phyloP scores from a whole-genome alignment of 176 grass and related monocot species.

The Oryza australiensis region DNA sequence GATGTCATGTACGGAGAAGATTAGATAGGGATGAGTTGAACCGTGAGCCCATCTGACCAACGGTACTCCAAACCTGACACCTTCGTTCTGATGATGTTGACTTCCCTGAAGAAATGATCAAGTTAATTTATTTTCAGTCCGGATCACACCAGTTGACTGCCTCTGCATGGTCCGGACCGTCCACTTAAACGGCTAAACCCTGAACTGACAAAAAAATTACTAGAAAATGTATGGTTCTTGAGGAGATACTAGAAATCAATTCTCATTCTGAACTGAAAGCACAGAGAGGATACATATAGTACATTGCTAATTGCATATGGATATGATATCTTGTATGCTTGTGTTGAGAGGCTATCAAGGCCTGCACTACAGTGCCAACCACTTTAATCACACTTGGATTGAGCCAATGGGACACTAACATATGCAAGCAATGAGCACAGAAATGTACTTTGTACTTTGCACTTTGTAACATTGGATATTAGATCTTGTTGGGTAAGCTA shows the following conservation, averaged over 20 bases:
- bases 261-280: too few species aligned
- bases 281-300: not conserved
- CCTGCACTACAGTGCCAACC: not conserved
- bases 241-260: too few species aligned
- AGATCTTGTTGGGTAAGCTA: conserved; percentile 27
- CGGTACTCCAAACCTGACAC: conserved; percentile 7
- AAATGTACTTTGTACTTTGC: not conserved
- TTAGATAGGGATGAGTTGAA: not conserved
- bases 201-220: too few species aligned
- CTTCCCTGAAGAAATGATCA: not conserved
- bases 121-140: not conserved
- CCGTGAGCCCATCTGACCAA: conserved; percentile 7
- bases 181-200: not conserved
- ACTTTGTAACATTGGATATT: not conserved
- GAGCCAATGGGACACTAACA: not conserved
- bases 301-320: not conserved
- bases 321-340: not conserved
- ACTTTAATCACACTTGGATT: not conserved
- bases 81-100: conserved; percentile 26
- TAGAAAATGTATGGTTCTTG: too few species aligned
- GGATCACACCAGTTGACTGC: not conserved
- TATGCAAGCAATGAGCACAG: not conserved
- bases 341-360: not conserved
- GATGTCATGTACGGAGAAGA: conserved; percentile 11
- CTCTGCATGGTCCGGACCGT: not conserved